phyloP scores from a whole-genome alignment of 441 rosid genomes.

The Capsella rubella region DNA sequence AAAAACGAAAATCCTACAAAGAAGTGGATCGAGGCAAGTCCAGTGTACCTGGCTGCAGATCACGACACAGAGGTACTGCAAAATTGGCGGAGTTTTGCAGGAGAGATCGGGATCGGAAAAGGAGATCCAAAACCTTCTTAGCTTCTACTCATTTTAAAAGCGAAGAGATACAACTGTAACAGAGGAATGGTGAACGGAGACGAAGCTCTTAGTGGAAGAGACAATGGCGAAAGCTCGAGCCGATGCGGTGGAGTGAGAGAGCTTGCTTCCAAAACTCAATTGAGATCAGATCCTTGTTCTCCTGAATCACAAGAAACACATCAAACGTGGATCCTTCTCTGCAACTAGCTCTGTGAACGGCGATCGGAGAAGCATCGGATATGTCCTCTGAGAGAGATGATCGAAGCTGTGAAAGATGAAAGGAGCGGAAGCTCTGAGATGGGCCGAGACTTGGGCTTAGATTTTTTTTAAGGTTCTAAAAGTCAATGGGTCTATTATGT shows the following conservation, averaged over 20 bases:
- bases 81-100: slow-evolving; percentile 25
- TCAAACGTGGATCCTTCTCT: slow-evolving; percentile 28
- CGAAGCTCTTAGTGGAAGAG: slow-evolving; percentile 31
- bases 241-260: slow-evolving; percentile 35
- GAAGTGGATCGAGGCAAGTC: slow-evolving; percentile 25
- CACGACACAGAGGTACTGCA: slow-evolving; percentile 7
- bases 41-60: slow-evolving; percentile 38
- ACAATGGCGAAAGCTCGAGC: slow-evolving; percentile 34
- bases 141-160: slow-evolving; percentile 11
- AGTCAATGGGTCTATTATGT: neutral
- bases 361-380: slow-evolving; percentile 39
- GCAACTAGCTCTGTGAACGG: slow-evolving; percentile 13
- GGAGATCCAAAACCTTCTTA: slow-evolving; percentile 23
- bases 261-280: slow-evolving; percentile 4
- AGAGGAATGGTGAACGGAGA: slow-evolving; percentile 19
- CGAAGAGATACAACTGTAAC: neutral
- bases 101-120: slow-evolving; percentile 42
- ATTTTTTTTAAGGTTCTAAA: neutral
- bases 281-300: slow-evolving; percentile 41
- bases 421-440: slow-evolving; percentile 21
- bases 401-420: slow-evolving; percentile 35
- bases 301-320: slow-evolving; percentile 4
- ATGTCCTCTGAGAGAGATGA: slow-evolving; percentile 37
- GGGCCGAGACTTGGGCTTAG: slow-evolving; percentile 24
- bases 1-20: slow-evolving; percentile 5